phyloP scores from a whole-genome alignment of 441 rosid species.

The Adansonia grandidieri region DNA sequence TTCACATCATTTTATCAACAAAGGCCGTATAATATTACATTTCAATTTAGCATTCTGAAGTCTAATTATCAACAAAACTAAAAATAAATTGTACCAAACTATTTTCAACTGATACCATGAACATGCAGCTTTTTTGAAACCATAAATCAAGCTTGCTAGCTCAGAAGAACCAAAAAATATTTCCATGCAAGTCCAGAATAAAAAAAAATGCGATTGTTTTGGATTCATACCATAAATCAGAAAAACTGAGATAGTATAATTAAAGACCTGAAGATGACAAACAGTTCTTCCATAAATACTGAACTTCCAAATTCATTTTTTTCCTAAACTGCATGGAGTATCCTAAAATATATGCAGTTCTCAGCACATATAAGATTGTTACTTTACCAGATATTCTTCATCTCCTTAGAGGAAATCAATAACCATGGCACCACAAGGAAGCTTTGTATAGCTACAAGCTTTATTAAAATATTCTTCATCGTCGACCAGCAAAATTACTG shows the following conservation, averaged over 20 bases:
- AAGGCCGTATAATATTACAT: background rate
- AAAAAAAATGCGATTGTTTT: background rate
- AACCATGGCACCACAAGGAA: constrained; percentile 13
- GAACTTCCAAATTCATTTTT: background rate
- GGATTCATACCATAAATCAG: background rate
- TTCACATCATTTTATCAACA: constrained; percentile 7
- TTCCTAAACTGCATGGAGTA: background rate
- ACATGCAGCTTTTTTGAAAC: background rate
- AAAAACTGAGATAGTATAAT: background rate
- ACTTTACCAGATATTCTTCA: background rate
- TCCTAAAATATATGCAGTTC: background rate
- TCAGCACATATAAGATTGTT: background rate
- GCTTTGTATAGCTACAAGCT: background rate
- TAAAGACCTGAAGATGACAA: background rate
- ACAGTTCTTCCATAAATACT: background rate
- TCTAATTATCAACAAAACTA: constrained; percentile 11
- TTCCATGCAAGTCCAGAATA: background rate
- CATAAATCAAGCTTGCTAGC: background rate
- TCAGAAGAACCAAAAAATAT: background rate
- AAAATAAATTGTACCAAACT: background rate
- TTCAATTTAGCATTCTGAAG: constrained; percentile 2
- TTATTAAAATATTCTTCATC: constrained; percentile 6
- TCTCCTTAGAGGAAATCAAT: background rate
- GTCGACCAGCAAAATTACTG: background rate
- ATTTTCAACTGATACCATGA: background rate